Base-by-base conservation (phyloP, 1,284 basidiomycete genomes). In the Fomitopsis pinicola region DNA sequence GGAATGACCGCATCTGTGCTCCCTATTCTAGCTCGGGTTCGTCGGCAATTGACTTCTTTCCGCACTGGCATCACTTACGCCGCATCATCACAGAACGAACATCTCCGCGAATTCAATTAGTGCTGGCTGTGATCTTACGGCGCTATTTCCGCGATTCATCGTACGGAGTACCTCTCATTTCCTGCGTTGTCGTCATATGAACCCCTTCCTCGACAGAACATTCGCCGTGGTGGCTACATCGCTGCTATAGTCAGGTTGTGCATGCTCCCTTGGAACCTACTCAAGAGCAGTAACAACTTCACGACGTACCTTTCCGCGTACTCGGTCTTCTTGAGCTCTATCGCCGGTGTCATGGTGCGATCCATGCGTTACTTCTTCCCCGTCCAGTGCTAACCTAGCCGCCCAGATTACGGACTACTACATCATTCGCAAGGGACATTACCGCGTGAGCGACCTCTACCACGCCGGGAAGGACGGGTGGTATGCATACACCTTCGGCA, bases 81-180 rank as follows among this genome's bases (percentile, higher is more conserved):
- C 22, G 36, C 55, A 10, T 33, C 28, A 12, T 52, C 30, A 15
- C 58, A 87, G 87, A 33, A 89, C 87, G 48, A 93, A 92, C 73
- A 90, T 94, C 68, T 89, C 89, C 12, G 92, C 94, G 57, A 95
- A 95, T 77, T 89, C 89, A 3, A 85, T 95, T 66, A 89, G 86
- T 42, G 92, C 92, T 5, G 92, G 94, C 6, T 92, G 91, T 69
- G 93, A 95, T 75, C 76, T 95, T 65, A 94, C 92, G 0, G 87
- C 92, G 2, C 80, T 94, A 40, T 79, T 86, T 67, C 91, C 93
- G 60, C 86, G 88, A 35, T 95, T 86, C 76, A 87, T 95, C 70
- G 85, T 85, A 65, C 35, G 48, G 81, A 76, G 48, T 22, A 33
- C 26, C 12, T 42, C 12, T 40, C 12, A 40, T 33, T 50, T 5